phyloP scores from a whole-genome alignment of 441 rosid species.

The Populus tomentosa region DNA sequence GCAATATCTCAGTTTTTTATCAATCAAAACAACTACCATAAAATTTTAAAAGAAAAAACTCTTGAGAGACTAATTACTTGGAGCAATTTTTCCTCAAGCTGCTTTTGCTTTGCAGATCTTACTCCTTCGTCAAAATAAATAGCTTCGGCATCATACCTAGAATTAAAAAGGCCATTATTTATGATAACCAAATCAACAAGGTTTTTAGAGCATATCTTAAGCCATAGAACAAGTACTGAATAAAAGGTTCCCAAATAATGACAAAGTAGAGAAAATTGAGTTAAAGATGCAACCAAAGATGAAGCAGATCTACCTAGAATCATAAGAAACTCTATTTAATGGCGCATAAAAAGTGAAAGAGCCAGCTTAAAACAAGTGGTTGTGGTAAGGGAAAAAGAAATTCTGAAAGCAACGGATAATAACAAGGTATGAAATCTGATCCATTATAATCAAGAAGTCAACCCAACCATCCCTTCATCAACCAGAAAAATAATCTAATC shows the following conservation, averaged over 20 bases:
- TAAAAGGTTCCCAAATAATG: neutral
- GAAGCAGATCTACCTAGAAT: neutral
- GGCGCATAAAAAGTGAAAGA: neutral
- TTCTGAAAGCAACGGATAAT: neutral
- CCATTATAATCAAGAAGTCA: neutral
- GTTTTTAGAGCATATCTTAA: neutral
- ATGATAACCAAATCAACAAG: neutral
- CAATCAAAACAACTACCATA: slow-evolving; percentile 2
- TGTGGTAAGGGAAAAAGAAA: neutral
- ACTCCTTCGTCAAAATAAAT: slow-evolving; percentile 91
- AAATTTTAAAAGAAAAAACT: neutral
- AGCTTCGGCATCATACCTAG: slow-evolving; percentile 83
- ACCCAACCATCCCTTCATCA: neutral
- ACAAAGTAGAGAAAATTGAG: neutral
- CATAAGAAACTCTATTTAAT: neutral
- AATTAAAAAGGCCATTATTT: slow-evolving; percentile 1
- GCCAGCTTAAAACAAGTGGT: neutral
- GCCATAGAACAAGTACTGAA: neutral
- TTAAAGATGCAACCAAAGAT: neutral
- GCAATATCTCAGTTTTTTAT: neutral
- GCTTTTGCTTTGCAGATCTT: slow-evolving; percentile 75
- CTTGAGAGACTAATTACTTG: slow-evolving; percentile 48
- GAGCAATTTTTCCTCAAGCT: slow-evolving; percentile 81
- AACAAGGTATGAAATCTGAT: neutral
- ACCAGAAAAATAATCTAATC: neutral